Conservation (phyloP, 805 yeast genomes). For the Lipomyces lipofer region DNA sequence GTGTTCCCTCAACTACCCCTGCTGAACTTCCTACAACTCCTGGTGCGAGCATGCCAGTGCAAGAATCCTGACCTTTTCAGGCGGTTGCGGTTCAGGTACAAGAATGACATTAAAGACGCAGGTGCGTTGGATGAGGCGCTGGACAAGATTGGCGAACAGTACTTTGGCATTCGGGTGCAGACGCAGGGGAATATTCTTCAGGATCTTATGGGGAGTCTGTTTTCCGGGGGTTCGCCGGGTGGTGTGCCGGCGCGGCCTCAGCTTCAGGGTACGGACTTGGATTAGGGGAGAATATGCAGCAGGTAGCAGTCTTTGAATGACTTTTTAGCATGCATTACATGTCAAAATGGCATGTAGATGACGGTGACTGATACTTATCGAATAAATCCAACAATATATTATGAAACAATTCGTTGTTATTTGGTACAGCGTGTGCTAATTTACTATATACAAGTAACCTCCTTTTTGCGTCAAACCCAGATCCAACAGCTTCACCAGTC, state of each 20-base stretch:
- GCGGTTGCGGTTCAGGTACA: conserved; percentile 55
- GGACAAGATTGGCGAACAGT: conserved; percentile 58
- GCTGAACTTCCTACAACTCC: conserved; percentile 68
- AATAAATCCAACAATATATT: too few species aligned
- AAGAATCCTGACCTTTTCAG: conserved; percentile 54
- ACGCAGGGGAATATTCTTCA: conserved; percentile 59
- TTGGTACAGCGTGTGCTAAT: too few species aligned
- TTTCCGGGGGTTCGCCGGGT: conserved; percentile 35
- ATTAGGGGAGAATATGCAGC: conserved; percentile 5
- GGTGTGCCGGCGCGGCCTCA: neutral
- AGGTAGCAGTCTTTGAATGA: neutral
- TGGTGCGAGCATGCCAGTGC: conserved; percentile 59
- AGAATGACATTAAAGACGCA: conserved; percentile 38
- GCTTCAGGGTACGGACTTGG: conserved; percentile 8
- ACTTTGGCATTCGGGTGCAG: conserved; percentile 58
- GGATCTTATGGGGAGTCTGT: conserved; percentile 73
- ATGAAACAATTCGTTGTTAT: too few species aligned
- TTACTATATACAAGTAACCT: too few species aligned
- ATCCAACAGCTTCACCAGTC: too few species aligned
- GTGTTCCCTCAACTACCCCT: conserved; percentile 49
- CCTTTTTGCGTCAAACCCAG: too few species aligned
- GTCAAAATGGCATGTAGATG: too few species aligned
- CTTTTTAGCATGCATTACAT: too few species aligned
- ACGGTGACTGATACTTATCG: too few species aligned
- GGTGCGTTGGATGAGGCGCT: conserved; percentile 49